These are phyloP conservation scores for Fragaria ananassa DNA, from an alignment of 306 rosid genomes.

Conservation along the genomic window DNA sequence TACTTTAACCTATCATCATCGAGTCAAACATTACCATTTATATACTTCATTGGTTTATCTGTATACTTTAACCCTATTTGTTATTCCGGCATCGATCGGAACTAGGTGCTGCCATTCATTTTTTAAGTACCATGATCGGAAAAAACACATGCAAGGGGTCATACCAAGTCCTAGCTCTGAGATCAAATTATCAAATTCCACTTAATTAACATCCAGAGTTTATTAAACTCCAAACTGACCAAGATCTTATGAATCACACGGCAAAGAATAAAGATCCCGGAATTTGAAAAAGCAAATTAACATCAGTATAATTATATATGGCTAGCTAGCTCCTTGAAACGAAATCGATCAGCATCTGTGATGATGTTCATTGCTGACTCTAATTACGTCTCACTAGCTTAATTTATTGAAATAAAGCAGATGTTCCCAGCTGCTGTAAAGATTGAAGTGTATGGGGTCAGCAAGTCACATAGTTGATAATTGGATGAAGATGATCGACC, in stretches of 20 bases:
- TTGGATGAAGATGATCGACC: not conserved
- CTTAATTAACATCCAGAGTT: too few relatives aligned
- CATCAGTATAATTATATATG: not conserved
- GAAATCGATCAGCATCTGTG: not conserved
- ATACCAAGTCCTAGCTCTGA: too few relatives aligned
- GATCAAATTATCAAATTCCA: not conserved
- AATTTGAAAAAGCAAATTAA: too few relatives aligned
- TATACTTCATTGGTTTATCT: not conserved
- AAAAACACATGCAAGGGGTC: too few relatives aligned
- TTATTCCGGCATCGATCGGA: not conserved
- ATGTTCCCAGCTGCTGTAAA: not conserved
- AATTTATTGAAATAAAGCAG: not conserved
- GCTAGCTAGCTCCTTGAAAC: not conserved
- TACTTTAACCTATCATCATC: too few relatives aligned
- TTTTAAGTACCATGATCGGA: not conserved
- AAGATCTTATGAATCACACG: not conserved
- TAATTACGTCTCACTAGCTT: not conserved
- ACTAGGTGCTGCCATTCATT: not conserved
- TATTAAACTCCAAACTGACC: not conserved
- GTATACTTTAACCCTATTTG: too few relatives aligned
- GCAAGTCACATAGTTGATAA: not conserved
- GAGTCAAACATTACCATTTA: not conserved
- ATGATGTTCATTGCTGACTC: not conserved
- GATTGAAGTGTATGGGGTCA: not conserved
- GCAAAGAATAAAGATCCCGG: too few relatives aligned